Evolutionary conservation across 305 asterid genomes (phyloP).

Genomic region (Solanum hybrid): DNA sequence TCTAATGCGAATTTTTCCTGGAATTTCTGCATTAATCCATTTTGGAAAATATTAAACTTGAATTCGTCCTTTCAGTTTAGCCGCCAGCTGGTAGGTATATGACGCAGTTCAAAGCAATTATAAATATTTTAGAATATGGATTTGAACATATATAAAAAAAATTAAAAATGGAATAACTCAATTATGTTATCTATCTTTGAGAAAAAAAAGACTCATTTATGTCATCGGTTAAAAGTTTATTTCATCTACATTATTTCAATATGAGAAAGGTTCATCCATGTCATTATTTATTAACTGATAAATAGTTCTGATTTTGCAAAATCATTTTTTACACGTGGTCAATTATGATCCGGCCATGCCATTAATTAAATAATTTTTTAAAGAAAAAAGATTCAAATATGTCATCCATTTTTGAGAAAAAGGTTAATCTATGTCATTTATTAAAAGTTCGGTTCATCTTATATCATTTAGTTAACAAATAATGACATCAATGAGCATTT

Average conservation of each 20-base stretch:
- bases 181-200: background rate
- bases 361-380: no score
- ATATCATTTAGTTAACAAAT: background rate
- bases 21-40: background rate
- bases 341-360: background rate
- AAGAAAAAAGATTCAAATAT: no score
- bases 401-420: background rate
- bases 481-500: no score
- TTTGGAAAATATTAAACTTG: background rate
- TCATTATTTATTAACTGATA: no score
- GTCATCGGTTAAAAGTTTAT: background rate
- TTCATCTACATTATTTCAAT: no score
- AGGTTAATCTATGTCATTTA: no score
- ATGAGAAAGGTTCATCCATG: no score
- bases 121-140: background rate
- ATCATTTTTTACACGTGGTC: no score
- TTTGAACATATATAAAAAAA: background rate
- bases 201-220: no score
- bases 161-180: background rate
- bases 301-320: no score
- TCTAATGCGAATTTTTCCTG: background rate
- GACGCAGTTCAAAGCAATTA: background rate
- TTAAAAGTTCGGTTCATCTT: background rate
- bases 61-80: background rate
- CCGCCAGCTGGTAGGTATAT: background rate